Base-by-base conservation (phyloP, 2,329 filamentous ascomycete species). In the Curvularia hawaiiensis region DNA sequence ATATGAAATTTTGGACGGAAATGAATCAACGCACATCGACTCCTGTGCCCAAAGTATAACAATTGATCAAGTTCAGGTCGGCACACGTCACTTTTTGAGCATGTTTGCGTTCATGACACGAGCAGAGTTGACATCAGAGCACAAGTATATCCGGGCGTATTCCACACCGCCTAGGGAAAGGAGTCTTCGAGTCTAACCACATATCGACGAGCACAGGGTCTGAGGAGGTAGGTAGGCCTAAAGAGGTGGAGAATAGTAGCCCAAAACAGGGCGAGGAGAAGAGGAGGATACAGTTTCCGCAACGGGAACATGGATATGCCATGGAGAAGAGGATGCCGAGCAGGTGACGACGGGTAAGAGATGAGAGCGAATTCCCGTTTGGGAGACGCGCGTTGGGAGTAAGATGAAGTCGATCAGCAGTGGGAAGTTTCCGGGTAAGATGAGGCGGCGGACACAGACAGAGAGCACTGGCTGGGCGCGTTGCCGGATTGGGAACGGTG, bases 1-100 rank as follows among this genome's bases (percentile, higher is more conserved):
- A 50, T 60, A 60, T 51, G 24, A 49, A 48, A 18, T 47, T 18
- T 11, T 31, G 20, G 16, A 48, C 38, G 38, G 28, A 22, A 46
- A 56, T 16, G 16, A 46, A 16, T 6, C 47, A 40, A 8, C 9
- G 26, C 35, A 20, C 14, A 9, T 30, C 18, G 10, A 9, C 35
- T 18, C 14, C 14, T 6, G 11, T 10, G 16, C 35, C 22, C n/a
- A n/a, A 40, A 24, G 4, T 28, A 24, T 33, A 16, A 18, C 18
- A 47, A 31, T 47, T 14, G 20, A 47, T 33, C 14, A 12, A 20
- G 30, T 22, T 47, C 30, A 33, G 18, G 14, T 20, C n/a, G 35
- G 3, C 10, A 8, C 30, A 18, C 20, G 3, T 20, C 44, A 33
- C 18, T 14, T 33, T 6, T 31, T 20, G 44, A 22, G 31, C 12